Percentiles rank a stretch among this genome's conserved stretches.
These are phyloP conservation scores for Peniophora sp. DNA, from an alignment of 1,284 basidiomycete genomes.

Conservation along the genomic window DNA sequence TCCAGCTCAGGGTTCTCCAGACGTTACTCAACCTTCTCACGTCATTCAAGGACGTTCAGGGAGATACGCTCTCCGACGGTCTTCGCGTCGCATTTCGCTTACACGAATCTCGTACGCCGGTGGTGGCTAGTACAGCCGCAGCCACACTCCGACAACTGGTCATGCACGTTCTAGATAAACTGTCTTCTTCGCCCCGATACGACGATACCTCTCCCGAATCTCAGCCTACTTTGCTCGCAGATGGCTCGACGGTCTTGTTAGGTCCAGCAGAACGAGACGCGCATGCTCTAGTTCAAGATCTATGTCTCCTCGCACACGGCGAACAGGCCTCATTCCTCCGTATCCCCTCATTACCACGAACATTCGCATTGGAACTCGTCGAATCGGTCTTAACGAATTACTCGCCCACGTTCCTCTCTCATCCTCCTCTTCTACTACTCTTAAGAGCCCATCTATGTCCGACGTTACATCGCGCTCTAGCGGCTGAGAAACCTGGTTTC, in stretches of 20 bases:
- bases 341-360: slow-evolving; percentile 82
- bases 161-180: slow-evolving; percentile 97
- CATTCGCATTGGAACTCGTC: slow-evolving; percentile 92
- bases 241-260: slow-evolving; percentile 53
- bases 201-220: slow-evolving; percentile 43
- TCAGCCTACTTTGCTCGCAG: slow-evolving; percentile 47
- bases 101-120: slow-evolving; percentile 91
- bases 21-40: slow-evolving; percentile 86
- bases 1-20: slow-evolving; percentile 88
- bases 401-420: slow-evolving; percentile 38
- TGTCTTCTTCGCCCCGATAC: slow-evolving; percentile 32
- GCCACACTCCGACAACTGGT: slow-evolving; percentile 94
- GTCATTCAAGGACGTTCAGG: slow-evolving; percentile 78
- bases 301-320: slow-evolving; percentile 80
- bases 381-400: slow-evolving; percentile 97
- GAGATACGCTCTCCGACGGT: slow-evolving; percentile 72
- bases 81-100: slow-evolving; percentile 68
- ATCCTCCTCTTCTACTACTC: slow-evolving; percentile 77
- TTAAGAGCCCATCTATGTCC: slow-evolving; percentile 88
- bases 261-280: slow-evolving; percentile 83
- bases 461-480: slow-evolving; percentile 78
- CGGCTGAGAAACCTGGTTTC: slow-evolving; percentile 71
- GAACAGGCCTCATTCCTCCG: slow-evolving; percentile 82
- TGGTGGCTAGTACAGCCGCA: slow-evolving; percentile 95
- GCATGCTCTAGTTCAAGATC: slow-evolving; percentile 83